These are phyloP conservation scores for Pinus taeda DNA, from an alignment of 75 land plant species.

Conservation along the genomic window DNA sequence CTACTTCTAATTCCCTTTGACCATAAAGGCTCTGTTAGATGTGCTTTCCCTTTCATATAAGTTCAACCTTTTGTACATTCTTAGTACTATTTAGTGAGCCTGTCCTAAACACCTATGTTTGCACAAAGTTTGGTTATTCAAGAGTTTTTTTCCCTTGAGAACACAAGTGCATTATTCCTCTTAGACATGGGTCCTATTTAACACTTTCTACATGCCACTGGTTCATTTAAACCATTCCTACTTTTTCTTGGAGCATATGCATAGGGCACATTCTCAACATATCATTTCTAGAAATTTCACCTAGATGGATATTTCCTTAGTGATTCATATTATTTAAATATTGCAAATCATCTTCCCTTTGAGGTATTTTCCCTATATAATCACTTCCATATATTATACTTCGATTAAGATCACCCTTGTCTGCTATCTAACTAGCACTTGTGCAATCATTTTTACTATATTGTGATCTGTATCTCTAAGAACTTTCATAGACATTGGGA, in stretches of 20 bases:
- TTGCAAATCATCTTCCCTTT: constrained; percentile 4
- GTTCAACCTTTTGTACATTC: not conserved
- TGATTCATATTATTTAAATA: constrained; percentile 3
- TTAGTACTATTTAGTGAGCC: not conserved
- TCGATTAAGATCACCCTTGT: not conserved
- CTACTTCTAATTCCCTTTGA: too few species aligned
- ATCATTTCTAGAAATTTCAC: constrained; percentile 1
- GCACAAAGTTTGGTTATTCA: not conserved
- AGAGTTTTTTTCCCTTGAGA: not conserved
- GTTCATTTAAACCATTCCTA: not conserved
- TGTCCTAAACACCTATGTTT: not conserved
- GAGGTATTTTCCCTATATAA: not conserved
- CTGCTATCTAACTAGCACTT: not conserved
- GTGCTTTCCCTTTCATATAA: not conserved
- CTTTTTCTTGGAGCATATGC: not conserved
- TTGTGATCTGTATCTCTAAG: constrained; percentile 1
- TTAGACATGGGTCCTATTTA: not conserved
- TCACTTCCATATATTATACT: not conserved
- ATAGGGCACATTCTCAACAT: not conserved
- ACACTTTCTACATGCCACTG: not conserved
- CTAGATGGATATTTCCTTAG: not conserved
- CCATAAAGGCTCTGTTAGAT: too few species aligned
- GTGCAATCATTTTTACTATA: not conserved
- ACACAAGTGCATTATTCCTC: not conserved
- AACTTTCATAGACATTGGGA: constrained; percentile 3